Base-by-base conservation (phyloP, 805 yeast genomes). In the Candida saitoana region DNA sequence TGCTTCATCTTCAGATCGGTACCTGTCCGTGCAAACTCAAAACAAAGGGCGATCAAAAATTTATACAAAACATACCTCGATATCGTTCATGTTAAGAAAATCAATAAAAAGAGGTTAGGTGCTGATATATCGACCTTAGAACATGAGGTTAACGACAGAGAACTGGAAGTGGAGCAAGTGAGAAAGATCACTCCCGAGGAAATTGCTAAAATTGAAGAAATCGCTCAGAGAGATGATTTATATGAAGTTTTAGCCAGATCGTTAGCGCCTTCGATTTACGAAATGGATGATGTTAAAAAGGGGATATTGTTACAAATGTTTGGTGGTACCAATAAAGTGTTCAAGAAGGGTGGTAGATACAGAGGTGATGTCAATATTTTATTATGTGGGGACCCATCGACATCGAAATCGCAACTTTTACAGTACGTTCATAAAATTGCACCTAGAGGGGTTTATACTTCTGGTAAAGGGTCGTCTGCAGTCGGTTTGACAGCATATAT, bases 381-480 rank as follows among this genome's bases (percentile, higher is more conserved):
- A 42, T 71, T 93, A 34, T 91, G 98, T 69, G 99, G 99, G 52
- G 99, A 93, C 60, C 99, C 99, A 1, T 91, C 98, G 7, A 93
- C 99, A 2, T 82, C 97, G 9, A 93, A 93, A 60, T 93, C 99
- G 2, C 99, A 93, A 63, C 66, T 93, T 36, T 72, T 93, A 50
- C 95, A 89, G 57, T 93, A 93, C 52, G 97, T 93, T 34, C 99
- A 93, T 67, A 87, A 90, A 56, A 93, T 93, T 51, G 95, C 99
- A 1, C 99, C 99, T 35, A 76, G 99, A 59, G 99, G 99, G 51
- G 87, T 93, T 31, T 93, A 90, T 64, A 93, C 99, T 3, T 90
- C 97, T 1, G 99, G 99, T 63, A 93, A 93, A 57, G 99, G 99
- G 39, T 89, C 97, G 1, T 93, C 99, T 24, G 99, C 99, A 0